phyloP scores from a whole-genome alignment of 202 grass and related monocot species.

The Dendrocalamus latiflorus region DNA sequence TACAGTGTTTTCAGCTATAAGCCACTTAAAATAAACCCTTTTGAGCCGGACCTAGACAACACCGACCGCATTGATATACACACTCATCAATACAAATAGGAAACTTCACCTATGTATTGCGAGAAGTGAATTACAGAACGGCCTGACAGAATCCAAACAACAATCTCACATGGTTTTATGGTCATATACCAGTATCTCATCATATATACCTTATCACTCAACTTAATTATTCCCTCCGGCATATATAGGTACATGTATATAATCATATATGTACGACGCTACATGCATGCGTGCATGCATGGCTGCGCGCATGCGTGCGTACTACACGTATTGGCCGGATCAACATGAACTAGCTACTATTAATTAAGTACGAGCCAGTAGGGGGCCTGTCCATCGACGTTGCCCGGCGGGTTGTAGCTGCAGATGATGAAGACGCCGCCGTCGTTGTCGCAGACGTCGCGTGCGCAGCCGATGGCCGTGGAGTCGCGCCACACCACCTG shows the following conservation, averaged over 20 bases:
- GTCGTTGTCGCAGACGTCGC: constrained; percentile 28
- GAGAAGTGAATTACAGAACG: too few relatives aligned
- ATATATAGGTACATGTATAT: too few relatives aligned
- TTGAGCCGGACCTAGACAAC: too few relatives aligned
- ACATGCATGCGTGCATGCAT: not conserved
- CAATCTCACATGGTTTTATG: not conserved
- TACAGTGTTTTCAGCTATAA: too few relatives aligned
- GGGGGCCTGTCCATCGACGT: constrained; percentile 26
- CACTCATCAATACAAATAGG: too few relatives aligned
- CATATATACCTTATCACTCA: not conserved
- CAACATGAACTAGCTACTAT: too few relatives aligned
- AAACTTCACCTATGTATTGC: too few relatives aligned
- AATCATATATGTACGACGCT: not conserved
- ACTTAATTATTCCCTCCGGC: not conserved
- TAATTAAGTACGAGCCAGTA: constrained; percentile 26
- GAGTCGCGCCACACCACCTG: constrained; percentile 66
- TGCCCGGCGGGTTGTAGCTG: constrained; percentile 50
- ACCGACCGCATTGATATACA: too few relatives aligned
- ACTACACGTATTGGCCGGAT: not conserved
- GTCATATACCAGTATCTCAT: not conserved
- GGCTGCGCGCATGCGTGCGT: not conserved
- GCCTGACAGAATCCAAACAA: not conserved
- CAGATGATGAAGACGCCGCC: constrained; percentile 50
- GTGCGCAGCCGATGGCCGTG: constrained; percentile 42
- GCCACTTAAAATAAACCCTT: too few relatives aligned